phyloP scores from a whole-genome alignment of 306 rosid species.

The Rosa multiflora region DNA sequence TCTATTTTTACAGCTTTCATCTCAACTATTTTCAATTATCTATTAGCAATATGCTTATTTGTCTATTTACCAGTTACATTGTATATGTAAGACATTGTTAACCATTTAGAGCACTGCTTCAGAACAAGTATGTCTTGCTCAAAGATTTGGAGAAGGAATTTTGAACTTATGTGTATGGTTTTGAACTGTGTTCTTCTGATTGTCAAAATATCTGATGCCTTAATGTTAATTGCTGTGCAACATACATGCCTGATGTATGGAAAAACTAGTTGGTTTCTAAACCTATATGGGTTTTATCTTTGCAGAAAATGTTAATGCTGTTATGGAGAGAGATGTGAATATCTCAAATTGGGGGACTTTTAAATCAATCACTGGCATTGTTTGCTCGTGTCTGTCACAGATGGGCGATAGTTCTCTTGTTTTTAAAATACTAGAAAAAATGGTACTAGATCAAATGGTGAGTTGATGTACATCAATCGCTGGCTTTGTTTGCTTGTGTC shows the following conservation, averaged over 20 bases:
- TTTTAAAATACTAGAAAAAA: slow-evolving; percentile 52
- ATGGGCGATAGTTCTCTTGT: slow-evolving; percentile 69
- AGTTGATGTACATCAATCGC: slow-evolving; percentile 7
- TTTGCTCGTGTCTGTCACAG: slow-evolving; percentile 54
- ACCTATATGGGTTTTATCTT: slow-evolving; percentile 14
- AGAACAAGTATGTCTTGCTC: neutral
- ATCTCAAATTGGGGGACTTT: slow-evolving; percentile 31
- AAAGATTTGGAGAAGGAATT: neutral
- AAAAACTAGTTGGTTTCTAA: slow-evolving; percentile 5
- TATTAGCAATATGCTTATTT: neutral
- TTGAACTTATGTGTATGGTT: neutral
- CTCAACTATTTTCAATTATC: neutral
- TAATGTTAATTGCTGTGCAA: neutral
- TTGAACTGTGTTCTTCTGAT: neutral
- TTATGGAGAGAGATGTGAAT: slow-evolving; percentile 35
- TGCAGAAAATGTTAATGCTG: slow-evolving; percentile 47
- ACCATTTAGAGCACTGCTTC: neutral
- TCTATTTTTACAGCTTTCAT: neutral
- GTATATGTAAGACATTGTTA: neutral
- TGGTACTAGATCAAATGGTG: slow-evolving; percentile 56
- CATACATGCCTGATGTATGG: neutral
- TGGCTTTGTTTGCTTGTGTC: too few relatives aligned
- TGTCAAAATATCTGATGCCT: neutral
- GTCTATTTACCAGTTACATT: neutral
- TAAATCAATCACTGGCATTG: slow-evolving; percentile 42